Base-by-base conservation (phyloP, 1,284 basidiomycete genomes). In the Melanopsichium pennsylvanicum region DNA sequence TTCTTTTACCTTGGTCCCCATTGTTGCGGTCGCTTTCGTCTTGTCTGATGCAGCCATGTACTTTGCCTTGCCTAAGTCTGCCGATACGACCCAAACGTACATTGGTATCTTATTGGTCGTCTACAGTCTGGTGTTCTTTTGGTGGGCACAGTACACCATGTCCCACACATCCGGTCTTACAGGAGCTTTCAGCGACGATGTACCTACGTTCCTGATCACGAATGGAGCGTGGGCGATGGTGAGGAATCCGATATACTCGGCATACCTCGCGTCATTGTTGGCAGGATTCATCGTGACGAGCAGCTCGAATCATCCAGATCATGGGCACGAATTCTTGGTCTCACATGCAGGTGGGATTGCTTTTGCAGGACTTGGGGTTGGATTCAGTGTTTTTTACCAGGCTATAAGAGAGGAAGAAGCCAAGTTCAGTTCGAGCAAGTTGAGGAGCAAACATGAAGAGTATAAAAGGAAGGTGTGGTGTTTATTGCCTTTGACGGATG, bases 101-200 rank as follows among this genome's bases (percentile, higher is more conserved):
- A 61, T 68, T 31, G 64, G 31, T 12, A 11, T 54, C 26, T 21
- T 32, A n/a, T 41, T 68, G 4, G n/a, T 61, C 8, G 8, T 16
- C n/a, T 68, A 68, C 45, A 54, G 57, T 19, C 35, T 61, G 4
- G 15, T 58, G 23, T 58, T 68, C 37, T 68, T 68, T 42, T 57
- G 50, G 50, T 68, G 64, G 64, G 52, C 64, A 10, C 64, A 61
- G 29, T 68, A 61, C 37, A 61, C 58, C n/a, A 60, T 61, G 45
- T 36, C 19, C 15, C 12, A 16, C 9, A 52, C 39, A 6, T 31
- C 54, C 0, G 49, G 47, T 23, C 58, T 68, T 33, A 51, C 58
- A 0, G 64, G 31, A 11, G 47, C 48, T 5, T 68, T 68, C 43
- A 56, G 51, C 31, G 13, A 37, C 10, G 64, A 68, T 26, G 58